Evolutionary conservation across 371 early-diverging fungal species (phyloP).

Genomic region (Rhizomucor pusillus): DNA sequence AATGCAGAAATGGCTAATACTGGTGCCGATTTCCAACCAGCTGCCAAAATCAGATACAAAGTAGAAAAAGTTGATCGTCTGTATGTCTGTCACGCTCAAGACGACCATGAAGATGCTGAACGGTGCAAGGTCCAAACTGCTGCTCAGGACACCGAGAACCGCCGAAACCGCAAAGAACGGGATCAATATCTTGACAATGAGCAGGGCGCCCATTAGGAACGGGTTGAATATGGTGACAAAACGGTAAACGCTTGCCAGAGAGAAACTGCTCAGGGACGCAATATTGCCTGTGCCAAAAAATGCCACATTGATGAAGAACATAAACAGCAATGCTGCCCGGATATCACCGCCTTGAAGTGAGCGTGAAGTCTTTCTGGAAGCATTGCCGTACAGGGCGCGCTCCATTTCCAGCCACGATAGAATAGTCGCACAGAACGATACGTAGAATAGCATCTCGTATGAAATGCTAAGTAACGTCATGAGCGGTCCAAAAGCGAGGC

Average conservation of each 20-base stretch:
- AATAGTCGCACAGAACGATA: conserved; percentile 70
- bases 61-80: conserved; percentile 95
- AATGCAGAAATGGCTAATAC: conserved; percentile 88
- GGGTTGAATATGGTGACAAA: conserved; percentile 89
- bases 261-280: conserved; percentile 86
- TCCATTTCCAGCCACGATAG: conserved; percentile 85
- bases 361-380: conserved; percentile 10
- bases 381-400: conserved; percentile 40
- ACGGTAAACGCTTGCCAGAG: conserved; percentile 87
- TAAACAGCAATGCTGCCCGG: conserved; percentile 72
- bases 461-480: conserved; percentile 86
- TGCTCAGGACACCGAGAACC: conserved; percentile 72
- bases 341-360: conserved; percentile 57
- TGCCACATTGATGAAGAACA: conserved; percentile 88
- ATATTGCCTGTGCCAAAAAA: conserved; percentile 98
- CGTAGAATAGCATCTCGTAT: conserved; percentile 88
- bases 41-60: conserved; percentile 89
- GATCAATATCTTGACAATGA: conserved; percentile 86
- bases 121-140: conserved; percentile 72
- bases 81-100: conserved; percentile 84
- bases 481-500: conserved; percentile 84
- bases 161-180: conserved; percentile 91
- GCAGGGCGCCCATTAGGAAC: conserved; percentile 83
- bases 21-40: conserved; percentile 97
- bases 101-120: conserved; percentile 84